Base-by-base conservation (phyloP, 139 green algal species). In the Gonium pectorale region DNA sequence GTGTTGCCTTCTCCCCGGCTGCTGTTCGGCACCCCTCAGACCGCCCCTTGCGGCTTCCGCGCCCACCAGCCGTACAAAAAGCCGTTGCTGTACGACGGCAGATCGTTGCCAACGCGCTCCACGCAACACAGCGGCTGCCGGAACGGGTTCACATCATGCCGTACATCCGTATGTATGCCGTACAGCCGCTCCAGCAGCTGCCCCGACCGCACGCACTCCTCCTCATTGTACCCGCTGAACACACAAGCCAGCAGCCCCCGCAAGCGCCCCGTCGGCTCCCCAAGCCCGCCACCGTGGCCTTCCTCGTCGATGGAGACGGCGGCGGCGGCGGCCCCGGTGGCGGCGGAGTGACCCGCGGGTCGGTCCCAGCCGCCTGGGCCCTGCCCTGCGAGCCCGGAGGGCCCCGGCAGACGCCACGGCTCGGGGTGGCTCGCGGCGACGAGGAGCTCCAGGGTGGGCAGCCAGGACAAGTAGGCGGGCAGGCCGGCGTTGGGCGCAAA, bases 401-500 rank as follows among this genome's bases (percentile, higher is more conserved):
- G 35, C 35, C 35, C 19, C 35, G 52, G 21, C 67, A n/a, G n/a
- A n/a, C n/a, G n/a, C n/a, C n/a, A n/a, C n/a, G n/a, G n/a, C n/a
- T n/a, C n/a, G n/a, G n/a, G n/a, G n/a, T n/a, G n/a, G n/a, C n/a
- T n/a, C 3, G 19, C 22, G 41, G 29, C 35, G n/a, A 66, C 11
- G 60, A 92, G 56, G 8, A 84, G 69, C 29, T 89, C 66, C 66
- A 92, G 60, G 0, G 81, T 85, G 38, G 81, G 80, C 24, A 85
- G 1, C 89, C 89, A 92, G 44, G 79, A 85, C 8, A 49, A 29
- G 68, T 91, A 92, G 2, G 77, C 89, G 0, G 74, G 80, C 60
- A 92, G 80, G 17, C 89, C 88, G 54, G 88, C 88, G 43, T 91
- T 91, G 27, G 86, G 66, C 27, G 63, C 71, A 67, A 81, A 46